Percentiles rank a stretch among this genome's conserved stretches.
phyloP scores from a whole-genome alignment of 2,329 filamentous ascomycete species.

The Trichoderma sp. region DNA sequence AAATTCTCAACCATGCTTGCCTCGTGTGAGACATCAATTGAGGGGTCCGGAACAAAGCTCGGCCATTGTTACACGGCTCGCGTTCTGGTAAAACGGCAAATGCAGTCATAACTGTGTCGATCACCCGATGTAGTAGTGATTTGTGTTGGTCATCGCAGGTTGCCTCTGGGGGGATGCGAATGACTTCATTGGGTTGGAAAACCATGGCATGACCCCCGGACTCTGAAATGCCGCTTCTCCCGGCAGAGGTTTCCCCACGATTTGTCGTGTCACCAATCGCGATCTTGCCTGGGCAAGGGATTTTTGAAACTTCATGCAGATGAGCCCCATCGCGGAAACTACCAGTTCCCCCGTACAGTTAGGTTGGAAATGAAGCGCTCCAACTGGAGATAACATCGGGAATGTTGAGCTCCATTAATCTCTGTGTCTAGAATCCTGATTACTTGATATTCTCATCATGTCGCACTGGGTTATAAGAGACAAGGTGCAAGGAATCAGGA shows the following conservation, averaged over 20 bases:
- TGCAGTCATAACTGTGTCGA: slow-evolving; percentile 2
- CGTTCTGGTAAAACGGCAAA: slow-evolving; percentile 7
- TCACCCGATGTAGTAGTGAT: neutral
- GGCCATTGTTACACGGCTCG: slow-evolving; percentile 10
- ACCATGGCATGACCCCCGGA: neutral
- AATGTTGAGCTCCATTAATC: neutral
- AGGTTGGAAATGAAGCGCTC: neutral
- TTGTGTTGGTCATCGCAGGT: neutral
- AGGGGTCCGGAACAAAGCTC: slow-evolving; percentile 19
- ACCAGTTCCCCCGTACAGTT: neutral
- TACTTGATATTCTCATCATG: neutral
- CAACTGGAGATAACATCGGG: neutral
- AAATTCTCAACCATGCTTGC: neutral
- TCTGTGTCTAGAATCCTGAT: neutral
- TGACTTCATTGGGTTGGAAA: slow-evolving; percentile 3
- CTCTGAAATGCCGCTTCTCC: neutral
- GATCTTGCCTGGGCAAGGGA: neutral
- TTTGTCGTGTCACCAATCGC: slow-evolving; percentile 5
- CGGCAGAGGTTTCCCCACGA: slow-evolving; percentile 5
- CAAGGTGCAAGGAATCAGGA: neutral
- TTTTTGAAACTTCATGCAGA: neutral
- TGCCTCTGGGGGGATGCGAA: neutral
- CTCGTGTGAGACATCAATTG: slow-evolving; percentile 3
- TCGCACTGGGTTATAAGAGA: neutral
- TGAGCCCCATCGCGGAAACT: neutral